These are phyloP conservation scores for Syncephalastrum contaminatum DNA, from an alignment of 371 early-diverging fungal species.

Conservation along the genomic window DNA sequence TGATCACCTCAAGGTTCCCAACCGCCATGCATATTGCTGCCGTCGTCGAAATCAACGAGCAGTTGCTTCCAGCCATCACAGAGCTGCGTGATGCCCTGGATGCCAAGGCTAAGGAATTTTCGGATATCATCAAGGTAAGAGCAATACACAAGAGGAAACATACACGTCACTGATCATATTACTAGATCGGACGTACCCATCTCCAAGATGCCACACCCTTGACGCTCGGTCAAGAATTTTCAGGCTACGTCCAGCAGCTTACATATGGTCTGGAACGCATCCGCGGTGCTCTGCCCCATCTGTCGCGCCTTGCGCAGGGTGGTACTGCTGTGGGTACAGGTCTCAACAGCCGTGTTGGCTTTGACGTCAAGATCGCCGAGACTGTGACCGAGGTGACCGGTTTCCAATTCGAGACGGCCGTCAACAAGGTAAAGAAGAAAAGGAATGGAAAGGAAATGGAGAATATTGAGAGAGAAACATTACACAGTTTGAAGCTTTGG, in stretches of 20 bases:
- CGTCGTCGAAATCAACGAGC: slow-evolving; percentile 67
- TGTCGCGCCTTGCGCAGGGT: slow-evolving; percentile 82
- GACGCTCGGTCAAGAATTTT: slow-evolving; percentile 90
- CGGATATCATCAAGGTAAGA: slow-evolving; percentile 68
- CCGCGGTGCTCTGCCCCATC: slow-evolving; percentile 63
- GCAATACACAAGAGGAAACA: background rate
- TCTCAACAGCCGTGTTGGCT: slow-evolving; percentile 78
- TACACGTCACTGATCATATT: background rate
- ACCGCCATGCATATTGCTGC: slow-evolving; percentile 92
- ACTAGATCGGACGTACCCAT: slow-evolving; percentile 81
- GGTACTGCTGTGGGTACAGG: slow-evolving; percentile 94
- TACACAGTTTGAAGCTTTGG: slow-evolving; percentile 80
- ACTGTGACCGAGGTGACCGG: slow-evolving; percentile 73
- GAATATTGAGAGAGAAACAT: background rate
- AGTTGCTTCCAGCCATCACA: slow-evolving; percentile 71
- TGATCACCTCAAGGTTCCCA: slow-evolving; percentile 59
- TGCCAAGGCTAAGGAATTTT: slow-evolving; percentile 63
- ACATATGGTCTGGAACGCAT: slow-evolving; percentile 77
- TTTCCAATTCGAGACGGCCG: slow-evolving; percentile 77
- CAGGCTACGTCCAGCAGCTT: slow-evolving; percentile 82
- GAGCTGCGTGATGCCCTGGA: slow-evolving; percentile 66
- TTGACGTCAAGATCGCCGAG: slow-evolving; percentile 74
- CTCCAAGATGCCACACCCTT: slow-evolving; percentile 87
- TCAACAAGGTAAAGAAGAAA: slow-evolving; percentile 64
- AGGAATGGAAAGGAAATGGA: background rate